Base-by-base conservation (phyloP, 1,284 basidiomycete genomes). In the Meira nashicola region DNA sequence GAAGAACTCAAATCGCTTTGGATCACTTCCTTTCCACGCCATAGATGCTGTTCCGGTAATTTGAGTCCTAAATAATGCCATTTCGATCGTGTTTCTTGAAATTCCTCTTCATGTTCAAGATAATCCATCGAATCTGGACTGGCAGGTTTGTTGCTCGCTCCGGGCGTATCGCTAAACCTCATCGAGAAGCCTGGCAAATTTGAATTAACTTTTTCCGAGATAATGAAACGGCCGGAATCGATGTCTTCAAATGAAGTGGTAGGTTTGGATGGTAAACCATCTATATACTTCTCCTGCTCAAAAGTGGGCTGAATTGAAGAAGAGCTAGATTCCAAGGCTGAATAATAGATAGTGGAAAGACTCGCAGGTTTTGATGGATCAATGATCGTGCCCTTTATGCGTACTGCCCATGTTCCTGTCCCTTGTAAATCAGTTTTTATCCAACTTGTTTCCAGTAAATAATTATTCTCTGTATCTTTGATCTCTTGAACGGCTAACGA, bases 401-500 rank as follows among this genome's bases (percentile, higher is more conserved):
- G 85, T 5, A 87, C 88, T 67, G 87, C 90, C 92, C 92, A 96
- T 77, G 87, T 90, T 15, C 90, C 78, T 57, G 8, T 14, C 23
- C 25, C 37, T 28, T 50, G 25, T 87, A 84, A 23, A 84, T 82
- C 70, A 39, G 68, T 64, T 79, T 94, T 94, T 64, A 95, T 79
- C 68, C 91, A 87, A 71, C 90, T 86, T 1, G 89, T 91, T 9
- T 87, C 89, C 39, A 96, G 81, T 71, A 87, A 82, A 54, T 94
- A 86, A 70, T 95, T 95, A 79, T 92, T 92, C 57, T 80, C 76
- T 19, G 83, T 82, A 78, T 96, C 92, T 63, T 86, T 84, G 62
- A 96, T 83, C 58, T 89, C 84, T 78, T 96, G 89, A 14, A 88
- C 83, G 51, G 90, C 91, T 58, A 90, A 90, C 68, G 87, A 84